Percentiles rank a stretch among this genome's conserved stretches.
Evolutionary conservation across 1,139 yeast species (phyloP).

Genomic region (Debaryomyces coudertii): DNA sequence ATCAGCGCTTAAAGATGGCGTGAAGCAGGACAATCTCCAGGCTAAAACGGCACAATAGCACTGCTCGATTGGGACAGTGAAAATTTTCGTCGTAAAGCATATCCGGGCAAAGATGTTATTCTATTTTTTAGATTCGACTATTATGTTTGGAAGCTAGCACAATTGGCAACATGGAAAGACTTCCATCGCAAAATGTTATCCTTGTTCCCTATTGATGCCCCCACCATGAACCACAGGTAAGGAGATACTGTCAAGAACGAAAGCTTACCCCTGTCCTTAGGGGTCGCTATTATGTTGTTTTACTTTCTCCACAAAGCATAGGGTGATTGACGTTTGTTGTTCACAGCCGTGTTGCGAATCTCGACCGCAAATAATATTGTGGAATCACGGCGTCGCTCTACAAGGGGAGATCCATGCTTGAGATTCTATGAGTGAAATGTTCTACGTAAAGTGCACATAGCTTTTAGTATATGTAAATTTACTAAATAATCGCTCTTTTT

Average conservation of each 20-base stretch:
- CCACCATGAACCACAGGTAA: too few relatives aligned
- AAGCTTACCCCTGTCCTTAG: too few relatives aligned
- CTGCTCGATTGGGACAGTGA: not conserved
- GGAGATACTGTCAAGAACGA: too few relatives aligned
- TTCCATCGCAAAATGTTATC: not conserved
- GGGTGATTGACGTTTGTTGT: not conserved
- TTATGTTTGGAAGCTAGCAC: not conserved
- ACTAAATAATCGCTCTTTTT: not conserved
- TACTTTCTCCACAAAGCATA: not conserved
- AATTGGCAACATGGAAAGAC: not conserved
- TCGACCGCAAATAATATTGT: not conserved
- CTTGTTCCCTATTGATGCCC: not conserved
- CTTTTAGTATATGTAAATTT: not conserved
- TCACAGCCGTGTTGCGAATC: too few relatives aligned
- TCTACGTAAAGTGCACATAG: not conserved
- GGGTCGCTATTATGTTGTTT: too few relatives aligned
- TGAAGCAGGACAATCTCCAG: not conserved
- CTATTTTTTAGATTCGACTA: slow-evolving; percentile 1
- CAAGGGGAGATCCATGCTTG: not conserved
- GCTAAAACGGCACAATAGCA: not conserved
- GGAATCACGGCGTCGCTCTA: not conserved
- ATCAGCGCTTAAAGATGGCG: not conserved
- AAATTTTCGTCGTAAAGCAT: not conserved
- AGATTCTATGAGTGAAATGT: not conserved
- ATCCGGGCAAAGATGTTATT: not conserved